Base-by-base conservation (phyloP, 1,284 basidiomycete species). In the Wolfiporia cocos region DNA sequence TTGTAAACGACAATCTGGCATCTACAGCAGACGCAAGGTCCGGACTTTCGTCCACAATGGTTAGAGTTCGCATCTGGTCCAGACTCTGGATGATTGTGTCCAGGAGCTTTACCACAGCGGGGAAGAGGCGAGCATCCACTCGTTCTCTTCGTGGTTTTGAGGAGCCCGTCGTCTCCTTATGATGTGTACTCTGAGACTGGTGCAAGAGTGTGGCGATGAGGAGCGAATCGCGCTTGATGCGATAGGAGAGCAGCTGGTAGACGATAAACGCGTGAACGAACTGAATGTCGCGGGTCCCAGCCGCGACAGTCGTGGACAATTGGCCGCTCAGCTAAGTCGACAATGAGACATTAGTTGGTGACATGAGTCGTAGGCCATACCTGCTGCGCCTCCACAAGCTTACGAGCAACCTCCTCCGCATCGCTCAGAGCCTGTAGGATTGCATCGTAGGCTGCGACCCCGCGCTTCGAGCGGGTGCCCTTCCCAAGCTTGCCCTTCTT, bases 211-310 rank as follows among this genome's bases (percentile, higher is more conserved):
- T 78, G 29, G 74, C 77, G 41, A 87, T 73, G 29, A 96, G 76
- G n/a, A 92, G 74, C 2, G 92, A 71, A 57, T 96, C 93, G 15
- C 92, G 82, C 56, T 92, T 81, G 42, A 91, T 91, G 9, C 93
- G 88, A 39, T 84, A 76, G 11, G 87, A 80, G 33, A 95, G 75
- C 14, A 95, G 78, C 45, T 91, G 86, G 62, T 90, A 92, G 40
- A 89, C 74, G 52, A 94, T 80, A 59, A 85, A 95, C 11, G 86
- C 80, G 56, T 94, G 86, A 34, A 92, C 78, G 51, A 93, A 87
- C 18, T 86, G 77, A 24, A 92, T 76, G 57, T 90, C 86, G 9
- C 85, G 74, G 10, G 71, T 69, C 18, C 74, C 75, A 7, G 67
- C 65, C 14, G 66, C 55, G 29, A 65, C 56, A 46, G 51, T 64